Base-by-base conservation (phyloP, 2,329 filamentous ascomycete genomes). In the Colletotrichum ledebouriae region DNA sequence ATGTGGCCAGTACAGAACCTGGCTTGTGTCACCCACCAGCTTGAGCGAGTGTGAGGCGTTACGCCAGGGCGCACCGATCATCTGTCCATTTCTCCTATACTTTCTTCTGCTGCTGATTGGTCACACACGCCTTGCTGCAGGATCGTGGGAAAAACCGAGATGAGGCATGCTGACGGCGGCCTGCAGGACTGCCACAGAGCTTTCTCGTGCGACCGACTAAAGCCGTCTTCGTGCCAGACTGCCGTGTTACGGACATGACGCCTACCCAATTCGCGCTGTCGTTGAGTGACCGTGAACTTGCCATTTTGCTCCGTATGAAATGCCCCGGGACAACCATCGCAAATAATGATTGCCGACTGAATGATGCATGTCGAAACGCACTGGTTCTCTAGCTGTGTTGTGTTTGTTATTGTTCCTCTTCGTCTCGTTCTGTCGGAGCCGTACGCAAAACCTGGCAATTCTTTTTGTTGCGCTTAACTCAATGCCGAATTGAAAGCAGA, bases 61-160 rank as follows among this genome's bases (percentile, higher is more conserved):
- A 46, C 33, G 9, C 22, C 34, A 20, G 37, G 17, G 39, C 33
- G 44, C 37, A 47, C 49, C 20, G 49, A 20, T 42, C 13, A 20
- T 39, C 49, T 50, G 37, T 22, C 15, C 15, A 20, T 12, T n/a
- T 20, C 25, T 22, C n/a, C 15, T 44, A n/a, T 46, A n/a, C 44
- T 53, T 33, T n/a, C 52, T 59, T 52, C 53, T 59, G 22, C 10
- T 57, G 53, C 52, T 59, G 49, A 65, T 59, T 68, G 55, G 64
- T 60, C 37, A 49, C 29, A 63, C 55, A 59, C 56, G 68, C 59
- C 59, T 68, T 64, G 67, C 70, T 70, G 70, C 70, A 71, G 70
- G 70, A 71, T 71, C 70, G 67, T 64, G 55, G 52, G 39, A 68
- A 53, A 68, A 60, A 61, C 63, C 37, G 63, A 71, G 63, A 71